Evolutionary conservation across 805 yeast species (phyloP).

Genomic region (Ascoidea rubescens): DNA sequence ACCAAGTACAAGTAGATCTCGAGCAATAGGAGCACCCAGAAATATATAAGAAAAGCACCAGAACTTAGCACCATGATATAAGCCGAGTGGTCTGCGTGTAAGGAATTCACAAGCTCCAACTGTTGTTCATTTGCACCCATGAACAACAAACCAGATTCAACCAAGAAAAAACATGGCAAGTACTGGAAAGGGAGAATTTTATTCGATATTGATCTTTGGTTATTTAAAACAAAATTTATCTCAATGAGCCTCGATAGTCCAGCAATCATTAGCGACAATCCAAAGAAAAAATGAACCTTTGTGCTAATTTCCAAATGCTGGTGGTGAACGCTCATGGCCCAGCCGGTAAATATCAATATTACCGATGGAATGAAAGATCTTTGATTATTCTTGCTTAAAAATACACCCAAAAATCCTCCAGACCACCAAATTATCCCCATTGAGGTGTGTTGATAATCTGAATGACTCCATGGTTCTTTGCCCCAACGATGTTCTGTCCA

Average conservation of each 20-base stretch:
- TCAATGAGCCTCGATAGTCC: slow-evolving; percentile 70
- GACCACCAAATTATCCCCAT: slow-evolving; percentile 98
- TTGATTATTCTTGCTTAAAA: slow-evolving; percentile 49
- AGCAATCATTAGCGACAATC: slow-evolving; percentile 63
- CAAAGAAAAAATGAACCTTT: slow-evolving; percentile 79
- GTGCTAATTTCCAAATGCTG: slow-evolving; percentile 71
- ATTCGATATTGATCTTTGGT: slow-evolving; percentile 31
- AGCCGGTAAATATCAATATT: slow-evolving; percentile 78
- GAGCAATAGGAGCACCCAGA: slow-evolving; percentile 51
- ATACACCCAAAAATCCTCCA: slow-evolving; percentile 80
- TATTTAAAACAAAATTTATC: slow-evolving; percentile 62
- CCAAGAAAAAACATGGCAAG: slow-evolving; percentile 68
- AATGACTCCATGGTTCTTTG: slow-evolving; percentile 73
- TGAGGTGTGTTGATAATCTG: slow-evolving; percentile 89
- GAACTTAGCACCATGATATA: slow-evolving; percentile 60
- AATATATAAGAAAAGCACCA: slow-evolving; percentile 56
- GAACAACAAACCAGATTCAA: slow-evolving; percentile 68
- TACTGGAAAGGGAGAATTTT: slow-evolving; percentile 64
- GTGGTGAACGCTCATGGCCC: slow-evolving; percentile 85
- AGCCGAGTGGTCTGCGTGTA: slow-evolving; percentile 77
- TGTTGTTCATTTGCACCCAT: slow-evolving; percentile 95
- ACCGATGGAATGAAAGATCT: slow-evolving; percentile 73
- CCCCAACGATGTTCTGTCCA: slow-evolving; percentile 98
- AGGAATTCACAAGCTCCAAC: slow-evolving; percentile 47
- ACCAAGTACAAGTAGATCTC: slow-evolving; percentile 39